Conservation (phyloP, 139 green algal genomes). For the Coelastrella sp. region DNA sequence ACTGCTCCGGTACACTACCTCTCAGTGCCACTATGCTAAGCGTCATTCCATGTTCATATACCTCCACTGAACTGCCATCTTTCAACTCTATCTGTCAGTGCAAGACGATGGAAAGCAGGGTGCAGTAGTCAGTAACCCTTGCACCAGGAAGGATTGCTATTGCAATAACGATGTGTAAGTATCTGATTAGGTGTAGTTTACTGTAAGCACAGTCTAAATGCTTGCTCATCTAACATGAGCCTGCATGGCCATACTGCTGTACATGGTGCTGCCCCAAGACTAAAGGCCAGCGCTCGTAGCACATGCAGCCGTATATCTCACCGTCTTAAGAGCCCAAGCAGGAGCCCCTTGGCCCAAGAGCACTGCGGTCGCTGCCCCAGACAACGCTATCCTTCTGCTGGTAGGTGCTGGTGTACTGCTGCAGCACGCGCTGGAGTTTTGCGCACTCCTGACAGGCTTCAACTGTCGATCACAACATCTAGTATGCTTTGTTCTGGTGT, state of each 20-base stretch:
- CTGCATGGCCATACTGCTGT: too few relatives aligned
- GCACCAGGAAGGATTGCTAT: too few relatives aligned
- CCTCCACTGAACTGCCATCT: conserved; percentile 50
- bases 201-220: too few relatives aligned
- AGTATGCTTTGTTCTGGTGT: too few relatives aligned
- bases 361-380: neutral
- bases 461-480: too few relatives aligned
- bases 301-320: neutral
- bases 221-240: too few relatives aligned
- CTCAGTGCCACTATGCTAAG: conserved; percentile 71
- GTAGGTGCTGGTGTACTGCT: conserved; percentile 1
- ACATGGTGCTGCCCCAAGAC: too few relatives aligned
- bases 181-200: too few relatives aligned
- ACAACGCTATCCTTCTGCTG: neutral
- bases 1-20: conserved; percentile 72
- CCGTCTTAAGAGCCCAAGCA: neutral
- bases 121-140: too few relatives aligned
- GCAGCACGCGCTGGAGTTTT: neutral
- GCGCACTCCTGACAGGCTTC: too few relatives aligned
- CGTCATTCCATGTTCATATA: conserved; percentile 64
- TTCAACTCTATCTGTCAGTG: conserved; percentile 48
- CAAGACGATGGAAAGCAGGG: neutral
- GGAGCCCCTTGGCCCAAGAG: neutral
- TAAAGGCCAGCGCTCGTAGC: too few relatives aligned
- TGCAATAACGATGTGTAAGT: too few relatives aligned